Base-by-base conservation (phyloP, 495 filamentous ascomycete genomes). In the Penicillium fimorum region DNA sequence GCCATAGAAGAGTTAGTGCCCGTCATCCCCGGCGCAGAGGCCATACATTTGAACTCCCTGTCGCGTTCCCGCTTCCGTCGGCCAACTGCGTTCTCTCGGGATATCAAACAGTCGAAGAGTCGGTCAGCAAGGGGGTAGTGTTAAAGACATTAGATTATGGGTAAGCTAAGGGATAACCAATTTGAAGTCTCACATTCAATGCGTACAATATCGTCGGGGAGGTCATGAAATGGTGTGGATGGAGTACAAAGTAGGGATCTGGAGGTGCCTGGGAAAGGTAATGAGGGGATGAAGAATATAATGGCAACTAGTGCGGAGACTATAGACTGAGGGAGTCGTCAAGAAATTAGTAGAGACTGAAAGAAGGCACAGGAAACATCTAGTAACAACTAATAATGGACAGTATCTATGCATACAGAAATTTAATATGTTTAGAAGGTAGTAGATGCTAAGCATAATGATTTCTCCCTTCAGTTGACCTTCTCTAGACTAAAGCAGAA, bases 91-190 rank as follows among this genome's bases (percentile, higher is more conserved):
- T 67, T 50, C 30, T 54, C 35, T 45, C 53, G 64, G 48, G 41
- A 57, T 59, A 56, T 59, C 18, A 64, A 62, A 54, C 52, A 57
- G 61, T 74, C 73, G 57, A 78, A 64, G 63, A 76, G 68, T 69
- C 76, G 76, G 68, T 78, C 76, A 65, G 70, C 56, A 33, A 76
- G 47, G 49, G 49, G 75, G 69, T 18, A 70, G 71, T 74, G 47
- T 13, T 17, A 45, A 33, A 38, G 61, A 53, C 56, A 73, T 17
- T 68, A 17, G 62, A 56, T 45, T 56, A 9, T n/a, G 20, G 3
- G 2, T n/a, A 13, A 25, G 8, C 5, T 27, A 33, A 27, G 7
- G 35, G 10, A 29, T n/a, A 1, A 2, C n/a, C 17, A 13, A 5
- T 13, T 17, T n/a, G 4, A n/a, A 47, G 45, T 13, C n/a, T 29